Evolutionary conservation across 305 asterid genomes (phyloP).

Genomic region (Stenogyne calaminthoides): DNA sequence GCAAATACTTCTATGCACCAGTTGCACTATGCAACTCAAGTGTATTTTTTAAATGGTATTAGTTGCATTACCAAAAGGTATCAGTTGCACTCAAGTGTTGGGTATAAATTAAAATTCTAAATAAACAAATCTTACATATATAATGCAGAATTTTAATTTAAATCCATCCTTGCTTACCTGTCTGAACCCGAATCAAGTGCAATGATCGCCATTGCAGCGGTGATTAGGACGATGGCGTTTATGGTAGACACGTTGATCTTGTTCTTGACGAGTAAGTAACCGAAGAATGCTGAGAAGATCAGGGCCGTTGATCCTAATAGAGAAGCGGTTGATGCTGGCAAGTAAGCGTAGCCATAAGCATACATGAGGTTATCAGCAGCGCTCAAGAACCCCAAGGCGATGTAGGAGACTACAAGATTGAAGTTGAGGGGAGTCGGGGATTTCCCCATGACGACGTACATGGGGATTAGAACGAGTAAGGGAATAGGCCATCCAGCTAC

Average conservation of each 20-base stretch:
- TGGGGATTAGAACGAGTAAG: slow-evolving; percentile 58
- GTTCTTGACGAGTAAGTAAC: slow-evolving; percentile 74
- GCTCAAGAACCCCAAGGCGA: slow-evolving; percentile 65
- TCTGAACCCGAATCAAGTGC: slow-evolving; percentile 84
- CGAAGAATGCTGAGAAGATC: slow-evolving; percentile 72
- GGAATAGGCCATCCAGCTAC: slow-evolving; percentile 94
- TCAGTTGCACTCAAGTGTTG: too few relatives aligned
- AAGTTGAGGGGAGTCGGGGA: slow-evolving; percentile 65
- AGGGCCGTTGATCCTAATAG: slow-evolving; percentile 73
- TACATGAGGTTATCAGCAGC: slow-evolving; percentile 92
- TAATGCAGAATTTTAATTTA: too few relatives aligned
- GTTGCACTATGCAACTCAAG: too few relatives aligned
- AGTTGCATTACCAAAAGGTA: too few relatives aligned
- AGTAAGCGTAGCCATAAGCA: slow-evolving; percentile 85
- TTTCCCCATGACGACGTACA: slow-evolving; percentile 49
- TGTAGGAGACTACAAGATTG: slow-evolving; percentile 56
- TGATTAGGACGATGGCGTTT: slow-evolving; percentile 65
- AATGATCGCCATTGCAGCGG: slow-evolving; percentile 81
- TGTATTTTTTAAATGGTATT: too few relatives aligned
- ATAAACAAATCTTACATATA: too few relatives aligned
- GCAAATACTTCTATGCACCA: too few relatives aligned
- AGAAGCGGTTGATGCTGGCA: slow-evolving; percentile 94
- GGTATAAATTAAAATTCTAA: too few relatives aligned
- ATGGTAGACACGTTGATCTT: slow-evolving; percentile 63
- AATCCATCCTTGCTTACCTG: slow-evolving; percentile 28